A percentile compares a stretch with the other conserved stretches of the same genome.
Evolutionary conservation across 306 rosid species (phyloP).

Genomic region (Elaeagnus macrophylla): DNA sequence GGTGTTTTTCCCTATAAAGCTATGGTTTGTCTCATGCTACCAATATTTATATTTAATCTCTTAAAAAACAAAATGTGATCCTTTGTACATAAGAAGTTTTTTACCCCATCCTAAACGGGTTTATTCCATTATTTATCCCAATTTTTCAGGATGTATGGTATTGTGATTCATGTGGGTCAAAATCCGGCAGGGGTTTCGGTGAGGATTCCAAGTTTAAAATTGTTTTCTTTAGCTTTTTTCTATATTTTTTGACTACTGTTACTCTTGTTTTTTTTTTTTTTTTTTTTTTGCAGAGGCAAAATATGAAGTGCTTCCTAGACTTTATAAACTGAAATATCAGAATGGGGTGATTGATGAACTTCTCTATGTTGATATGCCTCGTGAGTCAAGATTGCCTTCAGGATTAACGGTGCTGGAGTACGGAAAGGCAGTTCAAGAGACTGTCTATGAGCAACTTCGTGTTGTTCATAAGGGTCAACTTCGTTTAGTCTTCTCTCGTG

Average conservation of each 20-base stretch:
- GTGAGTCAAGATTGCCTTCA: slow-evolving; percentile 22
- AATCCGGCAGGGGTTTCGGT: slow-evolving; percentile 33
- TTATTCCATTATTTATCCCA: background rate
- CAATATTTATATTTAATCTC: background rate
- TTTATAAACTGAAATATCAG: slow-evolving; percentile 25
- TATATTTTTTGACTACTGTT: background rate
- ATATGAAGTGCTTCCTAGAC: slow-evolving; percentile 37
- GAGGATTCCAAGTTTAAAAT: slow-evolving; percentile 2
- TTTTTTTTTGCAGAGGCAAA: slow-evolving; percentile 26
- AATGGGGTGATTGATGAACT: slow-evolving; percentile 34
- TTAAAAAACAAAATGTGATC: no score
- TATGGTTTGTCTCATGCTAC: slow-evolving; percentile 22
- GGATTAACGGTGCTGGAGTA: slow-evolving; percentile 34
- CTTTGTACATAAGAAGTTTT: background rate
- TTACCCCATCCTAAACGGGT: background rate
- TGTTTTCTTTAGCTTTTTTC: background rate
- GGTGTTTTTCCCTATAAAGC: slow-evolving; percentile 22
- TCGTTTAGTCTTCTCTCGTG: slow-evolving; percentile 25
- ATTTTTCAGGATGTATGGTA: slow-evolving; percentile 32
- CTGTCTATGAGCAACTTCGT: slow-evolving; percentile 32
- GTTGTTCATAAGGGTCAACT: slow-evolving; percentile 34
- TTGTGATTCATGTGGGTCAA: slow-evolving; percentile 28
- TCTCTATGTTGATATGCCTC: slow-evolving; percentile 31
- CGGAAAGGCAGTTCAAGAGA: slow-evolving; percentile 37
- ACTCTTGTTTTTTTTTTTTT: slow-evolving; percentile 9